phyloP scores from a whole-genome alignment of 2,329 filamentous ascomycete genomes.

The Coniochaeta pulveracea region DNA sequence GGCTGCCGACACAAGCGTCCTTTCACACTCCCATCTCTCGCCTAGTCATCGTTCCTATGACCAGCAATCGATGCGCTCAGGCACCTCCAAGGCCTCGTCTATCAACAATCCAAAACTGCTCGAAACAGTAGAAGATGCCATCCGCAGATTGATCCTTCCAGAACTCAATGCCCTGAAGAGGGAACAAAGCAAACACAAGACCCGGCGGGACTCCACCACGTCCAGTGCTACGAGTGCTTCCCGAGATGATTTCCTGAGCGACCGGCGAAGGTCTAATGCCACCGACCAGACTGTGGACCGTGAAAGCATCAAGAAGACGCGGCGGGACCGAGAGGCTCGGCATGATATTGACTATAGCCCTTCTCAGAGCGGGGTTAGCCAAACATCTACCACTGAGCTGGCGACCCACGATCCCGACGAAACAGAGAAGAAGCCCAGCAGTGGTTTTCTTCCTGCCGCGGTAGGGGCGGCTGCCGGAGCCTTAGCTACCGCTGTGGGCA shows the following conservation, averaged over 20 bases:
- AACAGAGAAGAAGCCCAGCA: conserved; percentile 32
- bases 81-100: conserved; percentile 49
- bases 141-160: conserved; percentile 77
- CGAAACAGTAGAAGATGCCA: conserved; percentile 87
- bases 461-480: conserved; percentile 27
- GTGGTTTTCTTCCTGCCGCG: conserved; percentile 32
- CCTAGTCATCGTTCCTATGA: conserved; percentile 45
- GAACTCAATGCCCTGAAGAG: conserved; percentile 87
- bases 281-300: conserved; percentile 40
- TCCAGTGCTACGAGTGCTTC: conserved; percentile 45
- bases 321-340: conserved; percentile 41
- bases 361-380: conserved; percentile 32
- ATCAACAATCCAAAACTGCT: conserved; percentile 88
- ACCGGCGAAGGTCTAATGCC: conserved; percentile 49
- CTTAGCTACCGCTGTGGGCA: conserved; percentile 17
- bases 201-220: conserved; percentile 52
- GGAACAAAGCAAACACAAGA: conserved; percentile 70
- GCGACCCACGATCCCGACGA: conserved; percentile 22
- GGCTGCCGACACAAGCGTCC: conserved; percentile 39
- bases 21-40: conserved; percentile 40
- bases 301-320: conserved; percentile 36
- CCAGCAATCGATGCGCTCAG: conserved; percentile 39
- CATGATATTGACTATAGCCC: conserved; percentile 41
- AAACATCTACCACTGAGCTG: conserved; percentile 22
- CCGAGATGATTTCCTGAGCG: conserved; percentile 43